phyloP scores from a whole-genome alignment of 148 eudicot genomes.

The Chenopodium quinoa region DNA sequence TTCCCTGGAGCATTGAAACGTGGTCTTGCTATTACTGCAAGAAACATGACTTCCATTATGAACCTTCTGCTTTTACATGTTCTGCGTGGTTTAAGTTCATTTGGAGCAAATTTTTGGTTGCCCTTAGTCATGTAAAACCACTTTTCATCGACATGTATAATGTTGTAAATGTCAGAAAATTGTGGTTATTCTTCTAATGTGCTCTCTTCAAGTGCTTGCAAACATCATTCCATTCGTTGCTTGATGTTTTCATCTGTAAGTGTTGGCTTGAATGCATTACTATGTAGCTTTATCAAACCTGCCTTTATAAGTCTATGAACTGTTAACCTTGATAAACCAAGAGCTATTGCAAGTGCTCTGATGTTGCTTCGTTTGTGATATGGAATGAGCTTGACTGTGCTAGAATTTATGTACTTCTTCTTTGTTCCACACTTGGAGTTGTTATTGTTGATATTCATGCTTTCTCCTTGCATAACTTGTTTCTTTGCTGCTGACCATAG shows the following conservation, averaged over 20 bases:
- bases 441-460: no score
- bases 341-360: background rate
- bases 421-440: no score
- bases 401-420: no score
- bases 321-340: background rate
- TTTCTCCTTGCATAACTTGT: no score
- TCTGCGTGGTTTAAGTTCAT: constrained; percentile 13
- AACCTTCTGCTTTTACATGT: constrained; percentile 5
- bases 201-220: background rate
- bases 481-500: no score
- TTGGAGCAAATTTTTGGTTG: background rate
- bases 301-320: background rate
- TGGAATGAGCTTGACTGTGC: background rate
- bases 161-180: constrained; percentile 1
- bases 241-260: background rate
- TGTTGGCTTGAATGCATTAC: constrained; percentile 13
- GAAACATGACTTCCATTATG: background rate
- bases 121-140: constrained; percentile 20
- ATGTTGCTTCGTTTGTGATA: background rate
- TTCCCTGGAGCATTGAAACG: background rate
- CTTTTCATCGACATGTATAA: constrained; percentile 23
- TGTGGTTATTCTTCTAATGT: background rate
- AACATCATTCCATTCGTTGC: background rate
- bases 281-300: background rate
- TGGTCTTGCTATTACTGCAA: constrained; percentile 3